Evolutionary conservation across 2,329 filamentous ascomycete species (phyloP).

Genomic region (Cytospora chrysosperma): DNA sequence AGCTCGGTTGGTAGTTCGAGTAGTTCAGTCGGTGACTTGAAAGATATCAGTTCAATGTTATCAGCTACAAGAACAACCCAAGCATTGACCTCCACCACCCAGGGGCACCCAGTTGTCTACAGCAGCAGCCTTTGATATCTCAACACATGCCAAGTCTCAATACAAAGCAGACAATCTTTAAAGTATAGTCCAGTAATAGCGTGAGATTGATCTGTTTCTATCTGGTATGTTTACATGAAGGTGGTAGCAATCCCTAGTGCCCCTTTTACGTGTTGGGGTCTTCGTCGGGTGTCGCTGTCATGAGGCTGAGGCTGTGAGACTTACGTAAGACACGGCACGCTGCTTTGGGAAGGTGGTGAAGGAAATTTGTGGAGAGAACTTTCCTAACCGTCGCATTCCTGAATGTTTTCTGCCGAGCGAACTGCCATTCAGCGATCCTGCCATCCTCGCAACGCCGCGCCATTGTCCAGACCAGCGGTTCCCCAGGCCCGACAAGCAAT

Average conservation of each 20-base stretch:
- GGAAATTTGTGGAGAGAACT: constrained; percentile 9
- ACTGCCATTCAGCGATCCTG: constrained; percentile 11
- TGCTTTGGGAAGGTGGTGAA: constrained; percentile 17
- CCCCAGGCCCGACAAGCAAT: not conserved
- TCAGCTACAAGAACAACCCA: too few species aligned
- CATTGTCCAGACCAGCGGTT: not conserved
- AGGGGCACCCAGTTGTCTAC: too few species aligned
- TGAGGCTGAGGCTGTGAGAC: not conserved
- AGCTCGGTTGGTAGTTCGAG: too few species aligned
- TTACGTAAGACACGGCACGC: not conserved
- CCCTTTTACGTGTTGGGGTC: not conserved
- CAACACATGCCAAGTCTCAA: too few species aligned
- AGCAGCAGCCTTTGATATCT: too few species aligned
- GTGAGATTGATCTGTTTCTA: not conserved
- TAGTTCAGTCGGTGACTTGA: too few species aligned
- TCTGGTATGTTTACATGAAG: not conserved
- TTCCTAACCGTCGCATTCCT: constrained; percentile 12
- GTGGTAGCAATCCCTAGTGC: not conserved
- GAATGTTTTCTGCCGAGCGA: constrained; percentile 21
- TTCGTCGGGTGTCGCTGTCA: not conserved
- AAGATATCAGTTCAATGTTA: too few species aligned
- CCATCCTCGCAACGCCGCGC: constrained; percentile 15
- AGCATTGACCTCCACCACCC: too few species aligned
- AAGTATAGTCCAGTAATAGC: too few species aligned
- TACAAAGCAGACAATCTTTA: too few species aligned